Conservation (phyloP, 2,329 filamentous ascomycete species). For the Myriosclerotinia duriaeana region DNA sequence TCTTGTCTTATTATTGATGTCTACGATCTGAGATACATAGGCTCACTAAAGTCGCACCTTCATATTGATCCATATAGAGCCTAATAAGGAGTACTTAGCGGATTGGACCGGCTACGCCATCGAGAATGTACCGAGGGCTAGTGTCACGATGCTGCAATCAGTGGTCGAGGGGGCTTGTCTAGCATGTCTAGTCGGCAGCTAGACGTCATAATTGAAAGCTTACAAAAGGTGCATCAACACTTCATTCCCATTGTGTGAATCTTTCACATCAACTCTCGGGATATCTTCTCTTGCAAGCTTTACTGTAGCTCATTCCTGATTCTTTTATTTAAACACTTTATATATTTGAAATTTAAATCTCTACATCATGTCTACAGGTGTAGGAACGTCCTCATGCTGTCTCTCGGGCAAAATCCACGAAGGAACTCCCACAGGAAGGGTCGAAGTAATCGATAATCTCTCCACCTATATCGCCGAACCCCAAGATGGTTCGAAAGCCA, state of each 20-base stretch:
- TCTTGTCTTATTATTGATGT: no score
- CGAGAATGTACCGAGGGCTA: neutral
- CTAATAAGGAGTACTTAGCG: no score
- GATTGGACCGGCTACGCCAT: neutral
- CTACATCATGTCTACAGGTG: neutral
- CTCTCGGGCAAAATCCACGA: slow-evolving; percentile 9
- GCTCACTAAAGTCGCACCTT: no score
- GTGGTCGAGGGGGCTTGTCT: neutral
- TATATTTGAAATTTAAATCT: neutral
- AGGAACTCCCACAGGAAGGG: slow-evolving; percentile 44
- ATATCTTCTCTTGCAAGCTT: neutral
- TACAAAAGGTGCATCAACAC: neutral
- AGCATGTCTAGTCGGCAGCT: neutral
- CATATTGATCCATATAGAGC: no score
- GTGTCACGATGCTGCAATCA: neutral
- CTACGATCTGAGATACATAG: no score
- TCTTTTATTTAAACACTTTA: neutral
- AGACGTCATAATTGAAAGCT: slow-evolving; percentile 7
- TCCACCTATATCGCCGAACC: slow-evolving; percentile 47
- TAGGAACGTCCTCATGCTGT: slow-evolving; percentile 7
- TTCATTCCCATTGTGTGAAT: neutral
- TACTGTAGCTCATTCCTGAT: neutral
- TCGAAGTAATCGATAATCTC: slow-evolving; percentile 46
- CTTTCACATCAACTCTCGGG: neutral
- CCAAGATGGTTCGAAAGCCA: slow-evolving; percentile 39